Evolutionary conservation across 805 yeast species (phyloP), one percentile per base, ranked within the genome.

Genomic region (Candida ipomoeae): DNA sequence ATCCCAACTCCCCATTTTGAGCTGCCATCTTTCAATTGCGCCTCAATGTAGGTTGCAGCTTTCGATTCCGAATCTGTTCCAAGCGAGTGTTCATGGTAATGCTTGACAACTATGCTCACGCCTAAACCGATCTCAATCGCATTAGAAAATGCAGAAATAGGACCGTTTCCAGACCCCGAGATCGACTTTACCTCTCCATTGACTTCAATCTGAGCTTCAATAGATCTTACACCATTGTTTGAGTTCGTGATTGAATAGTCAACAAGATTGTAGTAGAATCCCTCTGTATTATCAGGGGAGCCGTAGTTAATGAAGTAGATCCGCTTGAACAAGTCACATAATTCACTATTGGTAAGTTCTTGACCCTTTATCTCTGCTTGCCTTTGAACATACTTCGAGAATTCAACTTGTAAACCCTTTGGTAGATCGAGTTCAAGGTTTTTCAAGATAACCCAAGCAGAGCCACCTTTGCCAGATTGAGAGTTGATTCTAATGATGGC

Each of bases 401-500:
- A 87, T 38, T 84, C 85, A 39, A 87, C 81, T 70, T 87, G 95
- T 62, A 87, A 73, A 37, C 85, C 86, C 65, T 92, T 80, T 39
- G 96, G 96, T 58, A 88, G 77, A 64, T 87, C 95, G 51, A 87
- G 78, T 61, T 85, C 92, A 66, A 88, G 76, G 57, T 80, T 79
- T 56, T 88, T 78, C 63, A 87, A 74, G 62, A 87, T 85, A 57
- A 88, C 84, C 94, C 95, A 87, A 5, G 95, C 88, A 10, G 92
- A 86, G 57, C 95, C 95, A 61, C 95, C 95, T 70, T 87, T 87
- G 54, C 96, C 96, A 23, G 88, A 81, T 70, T 87, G 95, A 11
- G 94, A 87, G 69, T 87, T 87, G 65, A 87, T 94, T 63, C 96
- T 81, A 59, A 87, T 87, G 49, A 88, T 87, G n/a, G 95, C 94